These are phyloP conservation scores for Colletotrichum sansevieriae DNA, from an alignment of 2,329 filamentous ascomycete genomes.

Conservation along the genomic window DNA sequence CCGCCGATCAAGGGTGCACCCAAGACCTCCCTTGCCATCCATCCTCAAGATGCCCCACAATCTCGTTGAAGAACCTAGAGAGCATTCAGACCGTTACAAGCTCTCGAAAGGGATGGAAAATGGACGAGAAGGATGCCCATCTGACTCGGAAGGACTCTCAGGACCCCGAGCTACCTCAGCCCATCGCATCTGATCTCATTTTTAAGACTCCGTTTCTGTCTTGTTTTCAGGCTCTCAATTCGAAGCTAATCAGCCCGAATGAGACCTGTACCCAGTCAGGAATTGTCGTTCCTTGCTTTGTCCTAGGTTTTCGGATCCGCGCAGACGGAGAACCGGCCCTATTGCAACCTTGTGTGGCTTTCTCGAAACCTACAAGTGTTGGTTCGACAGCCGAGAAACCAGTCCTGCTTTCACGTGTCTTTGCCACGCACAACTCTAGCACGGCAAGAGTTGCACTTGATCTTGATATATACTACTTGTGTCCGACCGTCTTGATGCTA, in stretches of 20 bases:
- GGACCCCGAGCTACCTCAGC: background rate
- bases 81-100: too few species aligned
- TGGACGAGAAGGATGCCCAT: background rate
- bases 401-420: background rate
- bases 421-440: background rate
- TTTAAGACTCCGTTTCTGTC: background rate
- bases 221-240: background rate
- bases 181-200: background rate
- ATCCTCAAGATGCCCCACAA: slow-evolving; percentile 18
- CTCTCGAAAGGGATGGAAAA: background rate
- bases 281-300: too few species aligned
- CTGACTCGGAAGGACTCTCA: slow-evolving; percentile 1
- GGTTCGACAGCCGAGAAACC: too few species aligned
- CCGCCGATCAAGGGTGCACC: slow-evolving; percentile 36
- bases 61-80: slow-evolving; percentile 25
- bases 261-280: background rate
- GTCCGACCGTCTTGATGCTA: too few species aligned
- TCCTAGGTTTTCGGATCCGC: background rate
- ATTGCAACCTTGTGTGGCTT: background rate
- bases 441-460: background rate
- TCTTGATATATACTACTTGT: too few species aligned
- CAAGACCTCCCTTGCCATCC: slow-evolving; percentile 6
- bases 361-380: background rate
- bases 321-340: slow-evolving; percentile 18
- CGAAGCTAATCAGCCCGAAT: background rate